Conservation (phyloP, 345 rosid genomes). For the Syzygium oleosum region DNA sequence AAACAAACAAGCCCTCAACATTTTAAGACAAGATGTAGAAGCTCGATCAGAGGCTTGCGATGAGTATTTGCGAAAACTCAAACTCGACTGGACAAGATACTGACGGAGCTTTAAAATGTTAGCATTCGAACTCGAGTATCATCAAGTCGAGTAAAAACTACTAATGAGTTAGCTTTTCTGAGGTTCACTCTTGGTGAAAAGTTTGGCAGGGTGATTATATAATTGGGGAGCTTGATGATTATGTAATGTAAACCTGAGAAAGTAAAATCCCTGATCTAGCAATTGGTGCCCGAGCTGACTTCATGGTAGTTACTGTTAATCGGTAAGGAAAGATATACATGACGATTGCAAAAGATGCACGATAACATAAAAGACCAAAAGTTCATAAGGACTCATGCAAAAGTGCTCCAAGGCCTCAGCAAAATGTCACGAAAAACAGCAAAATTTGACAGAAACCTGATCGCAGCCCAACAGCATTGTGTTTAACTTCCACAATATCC, state of each 20-base stretch:
- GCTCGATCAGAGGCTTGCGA: background rate
- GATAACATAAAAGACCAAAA: background rate
- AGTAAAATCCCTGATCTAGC: background rate
- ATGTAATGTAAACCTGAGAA: background rate
- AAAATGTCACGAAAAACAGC: background rate
- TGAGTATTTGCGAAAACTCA: background rate
- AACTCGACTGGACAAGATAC: background rate
- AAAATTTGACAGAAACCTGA: background rate
- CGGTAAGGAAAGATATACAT: background rate
- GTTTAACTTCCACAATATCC: conserved; percentile 23
- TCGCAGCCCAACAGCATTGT: background rate
- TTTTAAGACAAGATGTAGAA: background rate
- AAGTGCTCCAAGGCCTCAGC: background rate
- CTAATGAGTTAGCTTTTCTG: background rate
- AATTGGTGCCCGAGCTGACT: background rate
- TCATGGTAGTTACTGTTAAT: background rate
- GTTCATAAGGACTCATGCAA: background rate
- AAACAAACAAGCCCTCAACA: background rate
- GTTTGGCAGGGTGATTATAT: background rate
- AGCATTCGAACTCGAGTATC: background rate
- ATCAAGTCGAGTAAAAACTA: background rate
- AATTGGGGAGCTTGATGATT: background rate
- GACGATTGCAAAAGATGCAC: background rate
- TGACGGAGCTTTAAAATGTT: background rate
- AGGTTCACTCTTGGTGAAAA: background rate